Conservation (phyloP, 2,329 filamentous ascomycete species). For the Hirsutella thompsonii region DNA sequence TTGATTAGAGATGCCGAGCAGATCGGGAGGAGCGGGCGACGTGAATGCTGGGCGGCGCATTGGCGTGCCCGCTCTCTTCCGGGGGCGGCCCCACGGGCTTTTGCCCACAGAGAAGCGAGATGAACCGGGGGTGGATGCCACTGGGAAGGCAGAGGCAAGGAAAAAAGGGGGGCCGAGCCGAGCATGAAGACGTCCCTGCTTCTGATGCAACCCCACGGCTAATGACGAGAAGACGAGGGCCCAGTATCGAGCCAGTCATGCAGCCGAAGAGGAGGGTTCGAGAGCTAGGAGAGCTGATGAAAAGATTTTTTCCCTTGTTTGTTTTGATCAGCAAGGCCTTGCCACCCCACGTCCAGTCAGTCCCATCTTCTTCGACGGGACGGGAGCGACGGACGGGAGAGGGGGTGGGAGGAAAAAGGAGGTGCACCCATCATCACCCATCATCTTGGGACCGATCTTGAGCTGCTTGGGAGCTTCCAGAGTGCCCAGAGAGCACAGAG, state of each 20-base stretch:
- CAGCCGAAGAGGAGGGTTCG: slow-evolving; percentile 12
- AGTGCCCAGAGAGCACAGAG: no score
- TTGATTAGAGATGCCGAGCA: slow-evolving; percentile 8
- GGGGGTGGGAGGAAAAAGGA: not conserved
- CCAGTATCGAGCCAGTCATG: not conserved
- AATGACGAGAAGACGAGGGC: not conserved
- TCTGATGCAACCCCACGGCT: not conserved
- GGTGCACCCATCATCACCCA: not conserved
- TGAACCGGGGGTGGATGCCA: slow-evolving; percentile 9
- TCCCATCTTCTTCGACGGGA: not conserved
- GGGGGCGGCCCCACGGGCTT: slow-evolving; percentile 1
- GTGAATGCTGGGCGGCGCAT: not conserved
- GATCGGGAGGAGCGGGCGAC: slow-evolving; percentile 2
- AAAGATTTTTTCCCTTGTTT: slow-evolving; percentile 9
- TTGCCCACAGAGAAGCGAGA: slow-evolving; percentile 16
- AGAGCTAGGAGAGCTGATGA: slow-evolving; percentile 1
- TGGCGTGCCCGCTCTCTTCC: not conserved
- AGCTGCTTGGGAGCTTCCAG: not conserved
- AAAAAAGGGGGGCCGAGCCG: slow-evolving; percentile 1
- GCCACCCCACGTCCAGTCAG: slow-evolving; percentile 3
- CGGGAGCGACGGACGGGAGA: not conserved
- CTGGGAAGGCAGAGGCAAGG: slow-evolving; percentile 2
- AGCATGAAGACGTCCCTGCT: not conserved
- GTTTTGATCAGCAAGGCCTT: slow-evolving; percentile 15
- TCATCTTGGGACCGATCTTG: not conserved